phyloP scores from a whole-genome alignment of 2,329 filamentous ascomycete species.

The Metarhizium album region DNA sequence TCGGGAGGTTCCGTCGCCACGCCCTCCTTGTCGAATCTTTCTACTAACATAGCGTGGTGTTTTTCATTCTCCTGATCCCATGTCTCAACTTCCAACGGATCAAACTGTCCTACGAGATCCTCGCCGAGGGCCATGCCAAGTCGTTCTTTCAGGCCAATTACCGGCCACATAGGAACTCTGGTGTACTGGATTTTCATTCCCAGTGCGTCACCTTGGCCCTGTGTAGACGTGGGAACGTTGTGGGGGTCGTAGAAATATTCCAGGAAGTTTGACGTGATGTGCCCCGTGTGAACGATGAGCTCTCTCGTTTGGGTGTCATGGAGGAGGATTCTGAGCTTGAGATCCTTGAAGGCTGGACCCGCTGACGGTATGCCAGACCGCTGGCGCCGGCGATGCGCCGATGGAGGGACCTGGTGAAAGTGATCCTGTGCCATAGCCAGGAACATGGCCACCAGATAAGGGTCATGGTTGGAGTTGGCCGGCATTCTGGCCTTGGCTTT shows the following conservation, averaged over 20 bases:
- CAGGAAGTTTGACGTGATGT: slow-evolving; percentile 37
- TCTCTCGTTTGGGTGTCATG: slow-evolving; percentile 36
- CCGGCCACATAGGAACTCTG: slow-evolving; percentile 42
- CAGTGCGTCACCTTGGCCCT: slow-evolving; percentile 12
- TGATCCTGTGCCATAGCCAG: slow-evolving; percentile 47
- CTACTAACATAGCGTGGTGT: no score
- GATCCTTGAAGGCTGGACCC: slow-evolving; percentile 32
- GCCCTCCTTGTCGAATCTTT: no score
- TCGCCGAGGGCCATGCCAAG: slow-evolving; percentile 41
- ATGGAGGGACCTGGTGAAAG: slow-evolving; percentile 30
- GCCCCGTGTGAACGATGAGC: slow-evolving; percentile 43
- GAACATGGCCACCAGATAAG: slow-evolving; percentile 40
- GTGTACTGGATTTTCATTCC: slow-evolving; percentile 36
- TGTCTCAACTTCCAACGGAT: slow-evolving; percentile 31
- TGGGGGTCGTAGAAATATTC: slow-evolving; percentile 38
- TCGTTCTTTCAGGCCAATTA: slow-evolving; percentile 43
- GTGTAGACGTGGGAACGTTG: slow-evolving; percentile 21
- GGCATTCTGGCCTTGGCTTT: slow-evolving; percentile 38
- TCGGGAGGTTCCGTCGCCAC: no score
- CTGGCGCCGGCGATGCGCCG: no score
- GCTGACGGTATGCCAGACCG: no score
- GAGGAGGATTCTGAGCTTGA: slow-evolving; percentile 39
- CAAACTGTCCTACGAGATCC: slow-evolving; percentile 35
- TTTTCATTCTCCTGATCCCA: no score
- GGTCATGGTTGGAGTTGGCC: slow-evolving; percentile 37